These are phyloP conservation scores for Fusarium siculi DNA, from an alignment of 2,329 filamentous ascomycete species.

Conservation along the genomic window DNA sequence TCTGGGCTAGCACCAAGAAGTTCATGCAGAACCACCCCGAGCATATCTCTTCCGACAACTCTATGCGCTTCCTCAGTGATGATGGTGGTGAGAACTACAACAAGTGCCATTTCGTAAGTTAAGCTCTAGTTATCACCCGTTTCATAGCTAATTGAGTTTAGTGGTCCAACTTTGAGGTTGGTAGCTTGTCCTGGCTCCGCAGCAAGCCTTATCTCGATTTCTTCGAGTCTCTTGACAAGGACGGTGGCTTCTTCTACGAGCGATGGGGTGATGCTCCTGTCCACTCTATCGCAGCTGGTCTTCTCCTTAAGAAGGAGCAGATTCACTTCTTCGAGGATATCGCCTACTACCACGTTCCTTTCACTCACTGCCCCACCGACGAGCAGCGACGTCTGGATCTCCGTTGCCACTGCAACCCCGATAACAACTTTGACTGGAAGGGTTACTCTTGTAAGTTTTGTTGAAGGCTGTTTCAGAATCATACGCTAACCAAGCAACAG, in stretches of 20 bases:
- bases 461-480: neutral
- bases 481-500: slow-evolving; percentile 38
- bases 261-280: slow-evolving; percentile 98
- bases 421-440: slow-evolving; percentile 99
- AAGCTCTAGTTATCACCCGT: neutral
- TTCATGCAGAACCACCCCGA: slow-evolving; percentile 93
- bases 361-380: slow-evolving; percentile 95
- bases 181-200: slow-evolving; percentile 92
- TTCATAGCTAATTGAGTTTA: slow-evolving; percentile 51
- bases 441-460: slow-evolving; percentile 86
- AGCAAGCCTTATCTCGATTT: slow-evolving; percentile 90
- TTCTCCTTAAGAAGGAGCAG: slow-evolving; percentile 91
- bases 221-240: slow-evolving; percentile 86
- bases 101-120: slow-evolving; percentile 91
- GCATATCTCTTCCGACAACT: slow-evolving; percentile 85
- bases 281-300: slow-evolving; percentile 92
- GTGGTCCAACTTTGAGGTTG: slow-evolving; percentile 99
- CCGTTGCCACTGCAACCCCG: slow-evolving; percentile 93
- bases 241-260: slow-evolving; percentile 99
- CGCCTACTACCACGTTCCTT: slow-evolving; percentile 96
- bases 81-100: slow-evolving; percentile 94
- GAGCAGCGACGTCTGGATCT: slow-evolving; percentile 85
- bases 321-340: slow-evolving; percentile 99
- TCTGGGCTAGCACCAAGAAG: slow-evolving; percentile 95
- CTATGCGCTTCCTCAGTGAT: slow-evolving; percentile 90